Evolutionary conservation across 257 asterid species (phyloP), one percentile per base, ranked within the genome.

Genomic region (Solanum microdontum): DNA sequence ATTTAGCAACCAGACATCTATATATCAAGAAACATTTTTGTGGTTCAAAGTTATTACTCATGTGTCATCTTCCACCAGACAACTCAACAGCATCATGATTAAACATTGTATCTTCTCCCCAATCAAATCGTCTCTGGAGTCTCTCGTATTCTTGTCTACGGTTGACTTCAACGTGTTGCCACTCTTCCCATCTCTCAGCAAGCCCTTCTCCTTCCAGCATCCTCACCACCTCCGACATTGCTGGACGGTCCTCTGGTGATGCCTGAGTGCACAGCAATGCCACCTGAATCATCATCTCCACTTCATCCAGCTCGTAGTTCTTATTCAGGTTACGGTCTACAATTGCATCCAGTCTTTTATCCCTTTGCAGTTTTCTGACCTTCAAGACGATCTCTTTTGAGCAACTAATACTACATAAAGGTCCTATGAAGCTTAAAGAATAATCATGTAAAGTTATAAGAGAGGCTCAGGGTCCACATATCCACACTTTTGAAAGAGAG

Each of bases 171-270:
- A 92, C 95, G 11, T 93, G 94, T 88, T 94, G 97, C 98, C 97
- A 94, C 73, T 92, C 95, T 93, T 96, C 94, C 98, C 98, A 96
- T 86, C 95, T 92, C 94, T 96, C 97, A 0, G 96, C 96, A 26
- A 96, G 93, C 34, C 98, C 98, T 88, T 96, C 98, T 21, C 98
- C 98, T 90, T 96, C 98, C 39, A 96, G 92, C 97, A 96, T 94
- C 0, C 98, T 92, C 10, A 96, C 98, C 23, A 94, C 98, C 86
- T 92, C 98, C 0, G 98, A 96, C 98, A 96, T 96, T 15, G 94
- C 94, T 3, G 98, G 98, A 3, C 99, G 96, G 48, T 96, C 98
- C 88, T 94, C 98, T 0, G 98, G 95, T 21, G 97, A 93, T 28
- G 91, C 79, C 89, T 96, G 99, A 11, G 99, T 95, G 88, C 99